These are phyloP conservation scores for Tetrahymena borealis DNA, from an alignment of 73 alveolate genomes.

Conservation along the genomic window DNA sequence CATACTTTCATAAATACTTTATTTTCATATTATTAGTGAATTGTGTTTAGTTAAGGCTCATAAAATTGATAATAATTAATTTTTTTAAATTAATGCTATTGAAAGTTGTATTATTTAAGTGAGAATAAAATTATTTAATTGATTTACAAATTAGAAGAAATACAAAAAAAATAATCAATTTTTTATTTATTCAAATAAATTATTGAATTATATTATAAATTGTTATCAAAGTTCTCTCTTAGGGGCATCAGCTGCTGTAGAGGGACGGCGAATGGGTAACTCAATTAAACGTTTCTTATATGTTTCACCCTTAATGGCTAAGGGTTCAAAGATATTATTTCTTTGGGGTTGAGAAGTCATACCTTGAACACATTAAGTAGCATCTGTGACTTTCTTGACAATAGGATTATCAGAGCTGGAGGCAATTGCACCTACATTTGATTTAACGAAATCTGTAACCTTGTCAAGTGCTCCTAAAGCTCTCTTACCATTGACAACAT, in stretches of 20 bases:
- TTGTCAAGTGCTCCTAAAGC: not conserved
- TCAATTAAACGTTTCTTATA: not conserved
- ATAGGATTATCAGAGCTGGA: not conserved
- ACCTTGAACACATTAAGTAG: not conserved
- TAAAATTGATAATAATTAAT: too few species aligned
- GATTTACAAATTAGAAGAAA: too few species aligned
- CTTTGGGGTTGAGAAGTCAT: not conserved
- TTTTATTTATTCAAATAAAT: too few species aligned
- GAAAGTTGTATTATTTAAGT: too few species aligned
- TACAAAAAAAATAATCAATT: too few species aligned
- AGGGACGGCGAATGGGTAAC: not conserved
- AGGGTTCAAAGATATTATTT: not conserved
- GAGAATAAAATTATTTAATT: too few species aligned
- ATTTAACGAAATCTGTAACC: not conserved
- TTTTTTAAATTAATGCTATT: too few species aligned
- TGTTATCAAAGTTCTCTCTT: not conserved
- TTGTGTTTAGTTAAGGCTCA: too few species aligned
- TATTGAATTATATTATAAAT: too few species aligned
- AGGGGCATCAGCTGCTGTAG: not conserved
- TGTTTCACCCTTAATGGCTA: not conserved
- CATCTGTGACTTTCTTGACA: not conserved
- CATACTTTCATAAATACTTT: too few species aligned
- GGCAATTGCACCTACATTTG: not conserved
- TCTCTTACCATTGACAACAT: not conserved
- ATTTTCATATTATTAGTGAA: too few species aligned